These are phyloP conservation scores for Cercospora sp. DNA, from an alignment of 2,329 filamentous ascomycete genomes.

Conservation along the genomic window DNA sequence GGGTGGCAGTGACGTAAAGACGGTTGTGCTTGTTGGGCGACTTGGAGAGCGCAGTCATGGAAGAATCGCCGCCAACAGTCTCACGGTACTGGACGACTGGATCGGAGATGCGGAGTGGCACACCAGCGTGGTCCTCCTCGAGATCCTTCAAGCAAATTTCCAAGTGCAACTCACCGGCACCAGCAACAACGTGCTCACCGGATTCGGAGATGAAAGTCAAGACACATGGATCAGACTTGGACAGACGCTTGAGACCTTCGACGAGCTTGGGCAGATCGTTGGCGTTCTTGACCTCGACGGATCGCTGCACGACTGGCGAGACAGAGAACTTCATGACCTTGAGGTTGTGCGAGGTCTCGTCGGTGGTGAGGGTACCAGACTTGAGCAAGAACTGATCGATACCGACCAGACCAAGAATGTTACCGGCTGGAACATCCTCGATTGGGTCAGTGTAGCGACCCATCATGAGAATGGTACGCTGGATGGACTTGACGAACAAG, in stretches of 20 bases:
- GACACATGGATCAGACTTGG: constrained; percentile 99
- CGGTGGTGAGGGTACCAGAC: constrained; percentile 98
- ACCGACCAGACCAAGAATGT: constrained; percentile 99
- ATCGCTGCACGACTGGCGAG: constrained; percentile 96
- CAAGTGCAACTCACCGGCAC: constrained; percentile 98
- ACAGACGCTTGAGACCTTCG: constrained; percentile 99
- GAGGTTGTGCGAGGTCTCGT: constrained; percentile 97
- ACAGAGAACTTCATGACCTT: constrained; percentile 99
- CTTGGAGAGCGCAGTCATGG: constrained; percentile 97
- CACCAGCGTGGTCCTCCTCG: constrained; percentile 97
- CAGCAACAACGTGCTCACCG: constrained; percentile 98
- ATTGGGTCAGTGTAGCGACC: constrained; percentile 98
- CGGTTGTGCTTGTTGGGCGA: constrained; percentile 99
- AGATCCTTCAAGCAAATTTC: constrained; percentile 99
- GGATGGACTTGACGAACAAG: constrained; percentile 98
- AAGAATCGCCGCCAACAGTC: constrained; percentile 80
- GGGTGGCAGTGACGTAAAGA: constrained; percentile 93
- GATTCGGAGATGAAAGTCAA: constrained; percentile 85
- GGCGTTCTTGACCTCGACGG: constrained; percentile 99
- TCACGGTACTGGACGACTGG: constrained; percentile 99
- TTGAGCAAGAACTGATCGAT: constrained; percentile 99
- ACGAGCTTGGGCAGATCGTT: constrained; percentile 99
- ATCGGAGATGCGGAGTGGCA: constrained; percentile 96
- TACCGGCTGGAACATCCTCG: constrained; percentile 97
- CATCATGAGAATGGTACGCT: constrained; percentile 99